Conservation (phyloP, 148 eudicot genomes). For the Arbutus unedo region DNA sequence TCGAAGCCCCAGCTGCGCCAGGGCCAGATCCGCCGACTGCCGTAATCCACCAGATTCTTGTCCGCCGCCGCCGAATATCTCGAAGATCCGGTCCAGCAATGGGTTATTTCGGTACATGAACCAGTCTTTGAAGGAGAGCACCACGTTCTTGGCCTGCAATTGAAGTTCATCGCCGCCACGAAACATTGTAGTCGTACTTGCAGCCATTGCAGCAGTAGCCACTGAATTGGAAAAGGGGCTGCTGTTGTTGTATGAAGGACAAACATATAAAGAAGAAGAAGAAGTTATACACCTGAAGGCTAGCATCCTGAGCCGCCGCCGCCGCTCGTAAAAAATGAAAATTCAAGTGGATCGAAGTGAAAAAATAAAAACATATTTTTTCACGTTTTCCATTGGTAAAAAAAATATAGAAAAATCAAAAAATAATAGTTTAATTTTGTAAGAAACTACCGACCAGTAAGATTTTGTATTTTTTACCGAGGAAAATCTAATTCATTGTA, state of each 20-base stretch:
- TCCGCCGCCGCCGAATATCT: constrained; percentile 21
- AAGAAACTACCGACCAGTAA: no score
- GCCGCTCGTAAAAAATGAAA: no score
- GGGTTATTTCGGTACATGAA: constrained; percentile 36
- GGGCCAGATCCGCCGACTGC: constrained; percentile 25
- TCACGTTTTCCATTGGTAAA: no score
- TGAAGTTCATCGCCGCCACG: constrained; percentile 4
- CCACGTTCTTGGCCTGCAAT: constrained; percentile 29
- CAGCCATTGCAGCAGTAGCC: not conserved
- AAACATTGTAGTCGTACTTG: not conserved
- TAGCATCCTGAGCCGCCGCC: constrained; percentile 11
- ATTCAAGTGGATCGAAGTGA: no score
- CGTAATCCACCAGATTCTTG: not conserved
- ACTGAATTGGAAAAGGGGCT: not conserved
- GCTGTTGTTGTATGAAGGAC: not conserved
- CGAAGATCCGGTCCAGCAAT: constrained; percentile 37
- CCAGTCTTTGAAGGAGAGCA: constrained; percentile 42
- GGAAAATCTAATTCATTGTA: no score
- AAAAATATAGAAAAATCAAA: no score
- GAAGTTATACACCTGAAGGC: constrained; percentile 27
- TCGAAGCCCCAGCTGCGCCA: constrained; percentile 28
- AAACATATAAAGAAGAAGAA: constrained; percentile 10
- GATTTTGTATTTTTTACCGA: no score
- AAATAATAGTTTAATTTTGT: no score
- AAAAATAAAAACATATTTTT: no score